phyloP scores from a whole-genome alignment of 805 yeast species.

The Metschnikowia shivogae region DNA sequence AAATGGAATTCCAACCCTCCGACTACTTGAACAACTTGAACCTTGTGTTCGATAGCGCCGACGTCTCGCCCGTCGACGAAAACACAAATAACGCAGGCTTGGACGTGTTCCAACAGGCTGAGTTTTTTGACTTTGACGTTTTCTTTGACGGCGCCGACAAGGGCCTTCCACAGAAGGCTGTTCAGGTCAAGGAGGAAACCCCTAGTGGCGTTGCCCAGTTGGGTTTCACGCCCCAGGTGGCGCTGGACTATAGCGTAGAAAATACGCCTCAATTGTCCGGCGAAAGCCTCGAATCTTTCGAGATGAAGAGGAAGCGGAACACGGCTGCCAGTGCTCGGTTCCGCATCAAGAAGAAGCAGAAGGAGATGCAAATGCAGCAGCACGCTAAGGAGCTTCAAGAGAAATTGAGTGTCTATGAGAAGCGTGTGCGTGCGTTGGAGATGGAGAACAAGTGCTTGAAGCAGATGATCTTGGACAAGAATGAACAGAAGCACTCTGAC shows the following conservation, averaged over 20 bases:
- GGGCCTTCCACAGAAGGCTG: neutral
- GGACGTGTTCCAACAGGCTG: constrained; percentile 38
- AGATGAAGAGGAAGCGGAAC: constrained; percentile 78
- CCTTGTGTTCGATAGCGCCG: constrained; percentile 31
- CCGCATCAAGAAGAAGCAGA: constrained; percentile 84
- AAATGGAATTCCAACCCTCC: constrained; percentile 40
- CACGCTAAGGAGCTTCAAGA: constrained; percentile 70
- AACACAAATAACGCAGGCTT: constrained; percentile 25
- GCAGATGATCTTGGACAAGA: constrained; percentile 79
- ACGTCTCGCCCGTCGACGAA: constrained; percentile 19
- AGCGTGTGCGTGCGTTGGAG: constrained; percentile 75
- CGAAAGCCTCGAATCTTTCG: constrained; percentile 13
- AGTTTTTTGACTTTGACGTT: constrained; percentile 38
- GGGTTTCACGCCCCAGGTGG: neutral
- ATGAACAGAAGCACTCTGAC: constrained; percentile 33
- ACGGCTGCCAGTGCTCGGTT: constrained; percentile 95
- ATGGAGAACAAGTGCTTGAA: constrained; percentile 88
- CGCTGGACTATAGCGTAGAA: neutral
- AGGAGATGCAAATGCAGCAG: constrained; percentile 87
- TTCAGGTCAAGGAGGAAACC: constrained; percentile 7
- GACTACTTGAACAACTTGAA: constrained; percentile 40
- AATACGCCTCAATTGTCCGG: neutral
- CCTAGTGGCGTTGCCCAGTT: constrained; percentile 1
- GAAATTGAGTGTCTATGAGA: constrained; percentile 59
- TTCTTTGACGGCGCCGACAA: constrained; percentile 20